phyloP scores from a whole-genome alignment of 1,139 yeast species.

The Zygosaccharomyces sapae region DNA sequence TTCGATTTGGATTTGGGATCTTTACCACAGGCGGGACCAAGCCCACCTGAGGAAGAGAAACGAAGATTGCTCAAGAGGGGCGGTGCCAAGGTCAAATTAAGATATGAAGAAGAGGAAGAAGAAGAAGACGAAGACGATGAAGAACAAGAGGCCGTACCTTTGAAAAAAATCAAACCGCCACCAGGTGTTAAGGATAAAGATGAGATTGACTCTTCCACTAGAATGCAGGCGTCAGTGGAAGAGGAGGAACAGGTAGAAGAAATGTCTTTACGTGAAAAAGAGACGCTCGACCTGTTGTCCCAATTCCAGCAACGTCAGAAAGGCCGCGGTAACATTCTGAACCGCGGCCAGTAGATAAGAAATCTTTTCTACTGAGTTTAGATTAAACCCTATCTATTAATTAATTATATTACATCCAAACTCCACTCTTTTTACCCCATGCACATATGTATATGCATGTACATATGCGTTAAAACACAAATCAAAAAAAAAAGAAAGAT shows the following conservation, averaged over 20 bases:
- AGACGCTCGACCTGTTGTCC: slow-evolving; percentile 26
- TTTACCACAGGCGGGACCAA: slow-evolving; percentile 23
- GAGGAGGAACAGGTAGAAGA: slow-evolving; percentile 12
- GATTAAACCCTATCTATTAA: background rate
- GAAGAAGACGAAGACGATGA: too few relatives aligned
- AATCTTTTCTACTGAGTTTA: background rate
- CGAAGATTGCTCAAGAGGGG: slow-evolving; percentile 16
- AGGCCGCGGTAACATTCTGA: slow-evolving; percentile 12
- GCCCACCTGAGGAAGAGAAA: slow-evolving; percentile 15
- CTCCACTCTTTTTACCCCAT: too few relatives aligned
- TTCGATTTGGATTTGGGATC: slow-evolving; percentile 57
- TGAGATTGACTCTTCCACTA: background rate
- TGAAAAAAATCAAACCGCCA: slow-evolving; percentile 37
- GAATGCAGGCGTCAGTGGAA: slow-evolving; percentile 4
- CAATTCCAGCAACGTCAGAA: slow-evolving; percentile 22
- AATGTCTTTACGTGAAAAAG: slow-evolving; percentile 22
- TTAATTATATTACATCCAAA: too few relatives aligned
- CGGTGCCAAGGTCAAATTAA: slow-evolving; percentile 29
- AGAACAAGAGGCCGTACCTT: slow-evolving; percentile 30
- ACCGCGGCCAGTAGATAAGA: background rate
- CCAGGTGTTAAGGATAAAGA: slow-evolving; percentile 9
- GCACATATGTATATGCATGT: too few relatives aligned
- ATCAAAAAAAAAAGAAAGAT: too few relatives aligned
- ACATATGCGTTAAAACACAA: too few relatives aligned
- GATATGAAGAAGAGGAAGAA: slow-evolving; percentile 33